Conservation (phyloP, 192 early-diverging fungal genomes). For the Powellomyces hirtus region DNA sequence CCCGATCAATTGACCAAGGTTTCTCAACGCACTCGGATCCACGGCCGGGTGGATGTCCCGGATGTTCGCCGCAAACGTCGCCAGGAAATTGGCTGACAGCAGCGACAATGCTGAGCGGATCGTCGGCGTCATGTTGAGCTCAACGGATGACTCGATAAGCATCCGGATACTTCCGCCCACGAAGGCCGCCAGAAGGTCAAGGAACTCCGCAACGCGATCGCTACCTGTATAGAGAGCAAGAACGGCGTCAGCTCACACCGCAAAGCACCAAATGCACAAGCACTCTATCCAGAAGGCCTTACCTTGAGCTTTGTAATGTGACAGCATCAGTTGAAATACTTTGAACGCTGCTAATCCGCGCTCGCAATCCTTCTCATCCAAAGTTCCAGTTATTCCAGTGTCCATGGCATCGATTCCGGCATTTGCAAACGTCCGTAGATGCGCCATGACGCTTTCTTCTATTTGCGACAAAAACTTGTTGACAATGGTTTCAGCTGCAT, state of each 20-base stretch:
- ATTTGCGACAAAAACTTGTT: not conserved
- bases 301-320: not conserved
- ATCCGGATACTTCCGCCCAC: not conserved
- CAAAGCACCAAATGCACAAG: too few relatives aligned
- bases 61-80: not conserved
- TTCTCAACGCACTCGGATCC: not conserved
- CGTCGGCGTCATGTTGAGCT: not conserved
- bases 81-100: not conserved
- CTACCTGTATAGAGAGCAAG: not conserved
- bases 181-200: not conserved
- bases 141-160: not conserved
- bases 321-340: not conserved
- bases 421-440: too few relatives aligned
- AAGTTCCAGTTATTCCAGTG: too few relatives aligned
- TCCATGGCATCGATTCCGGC: too few relatives aligned
- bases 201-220: not conserved
- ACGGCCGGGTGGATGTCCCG: not conserved
- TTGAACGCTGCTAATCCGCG: too few relatives aligned
- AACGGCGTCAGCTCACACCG: not conserved
- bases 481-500: not conserved
- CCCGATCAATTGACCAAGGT: not conserved
- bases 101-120: not conserved
- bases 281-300: not conserved
- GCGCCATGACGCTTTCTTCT: not conserved
- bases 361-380: too few relatives aligned